Evolutionary conservation across 1,284 basidiomycete genomes (phyloP).

Genomic region (Tremellales sp.): DNA sequence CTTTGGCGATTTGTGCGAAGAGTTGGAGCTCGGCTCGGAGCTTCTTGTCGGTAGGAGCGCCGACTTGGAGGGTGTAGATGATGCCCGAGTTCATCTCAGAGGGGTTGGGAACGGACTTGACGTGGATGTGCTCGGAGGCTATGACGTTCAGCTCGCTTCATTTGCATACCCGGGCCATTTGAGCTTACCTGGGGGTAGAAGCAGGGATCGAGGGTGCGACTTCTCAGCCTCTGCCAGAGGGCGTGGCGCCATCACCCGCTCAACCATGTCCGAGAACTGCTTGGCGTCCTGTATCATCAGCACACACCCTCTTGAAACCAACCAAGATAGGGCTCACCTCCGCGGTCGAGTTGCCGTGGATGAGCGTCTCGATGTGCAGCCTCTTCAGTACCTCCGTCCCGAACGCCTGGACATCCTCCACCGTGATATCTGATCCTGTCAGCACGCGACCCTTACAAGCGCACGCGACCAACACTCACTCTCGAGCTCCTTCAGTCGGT

Average conservation of each 20-base stretch:
- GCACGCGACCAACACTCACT: constrained; percentile 53
- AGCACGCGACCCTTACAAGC: background rate
- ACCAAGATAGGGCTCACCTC: constrained; percentile 56
- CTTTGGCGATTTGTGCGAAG: constrained; percentile 69
- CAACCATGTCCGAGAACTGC: constrained; percentile 65
- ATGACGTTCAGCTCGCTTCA: constrained; percentile 7
- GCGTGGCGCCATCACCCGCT: constrained; percentile 62
- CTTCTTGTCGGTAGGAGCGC: constrained; percentile 53
- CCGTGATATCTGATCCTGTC: constrained; percentile 59
- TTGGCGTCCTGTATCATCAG: constrained; percentile 62
- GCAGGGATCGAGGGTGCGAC: constrained; percentile 58
- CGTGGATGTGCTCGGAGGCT: constrained; percentile 71
- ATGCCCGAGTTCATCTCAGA: constrained; percentile 83
- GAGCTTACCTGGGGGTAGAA: constrained; percentile 62
- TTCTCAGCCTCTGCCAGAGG: constrained; percentile 59
- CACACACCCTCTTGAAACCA: background rate
- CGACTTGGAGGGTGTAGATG: constrained; percentile 70
- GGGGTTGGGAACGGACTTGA: constrained; percentile 69
- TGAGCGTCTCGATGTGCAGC: constrained; percentile 70
- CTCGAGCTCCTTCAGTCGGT: constrained; percentile 72
- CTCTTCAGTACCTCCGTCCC: constrained; percentile 61
- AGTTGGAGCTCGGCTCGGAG: constrained; percentile 46
- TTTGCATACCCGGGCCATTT: background rate
- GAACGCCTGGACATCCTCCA: constrained; percentile 69
- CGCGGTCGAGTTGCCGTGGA: constrained; percentile 79